Conservation (phyloP, 2,329 filamentous ascomycete species). For the Sphaerulina musiva region DNA sequence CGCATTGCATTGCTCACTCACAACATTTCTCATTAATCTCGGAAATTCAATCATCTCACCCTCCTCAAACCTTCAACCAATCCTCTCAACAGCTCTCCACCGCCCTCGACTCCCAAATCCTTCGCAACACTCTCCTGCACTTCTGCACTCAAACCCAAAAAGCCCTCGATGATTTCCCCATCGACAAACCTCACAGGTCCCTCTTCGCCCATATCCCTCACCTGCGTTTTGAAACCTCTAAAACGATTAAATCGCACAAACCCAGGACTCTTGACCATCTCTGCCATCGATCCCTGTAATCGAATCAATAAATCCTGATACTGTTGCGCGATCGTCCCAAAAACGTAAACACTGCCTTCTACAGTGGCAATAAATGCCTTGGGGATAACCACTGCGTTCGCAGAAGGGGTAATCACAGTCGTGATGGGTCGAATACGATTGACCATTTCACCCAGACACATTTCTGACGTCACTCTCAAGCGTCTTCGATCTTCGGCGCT, state of each 20-base stretch:
- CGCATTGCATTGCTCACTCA: background rate
- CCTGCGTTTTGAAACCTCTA: constrained; percentile 71
- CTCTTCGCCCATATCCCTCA: constrained; percentile 54
- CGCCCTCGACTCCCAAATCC: constrained; percentile 41
- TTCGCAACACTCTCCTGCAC: constrained; percentile 50
- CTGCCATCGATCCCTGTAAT: constrained; percentile 66
- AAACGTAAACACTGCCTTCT: constrained; percentile 86
- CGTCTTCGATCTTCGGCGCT: constrained; percentile 65
- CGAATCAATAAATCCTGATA: constrained; percentile 75
- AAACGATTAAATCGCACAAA: constrained; percentile 70
- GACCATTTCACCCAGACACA: constrained; percentile 86
- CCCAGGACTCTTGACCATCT: constrained; percentile 61
- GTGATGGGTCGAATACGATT: constrained; percentile 75
- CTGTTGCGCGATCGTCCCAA: constrained; percentile 65
- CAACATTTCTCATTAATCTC: background rate
- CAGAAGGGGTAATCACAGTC: constrained; percentile 50
- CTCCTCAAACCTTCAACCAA: constrained; percentile 53
- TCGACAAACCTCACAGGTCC: constrained; percentile 85
- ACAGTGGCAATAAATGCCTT: constrained; percentile 85
- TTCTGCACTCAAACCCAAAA: constrained; percentile 62
- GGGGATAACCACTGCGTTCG: constrained; percentile 65
- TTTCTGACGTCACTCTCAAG: constrained; percentile 69
- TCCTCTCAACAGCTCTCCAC: constrained; percentile 52
- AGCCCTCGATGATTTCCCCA: constrained; percentile 81
- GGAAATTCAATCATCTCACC: constrained; percentile 26